phyloP scores from a whole-genome alignment of 805 yeast genomes.

The Wickerhamiella galacta region DNA sequence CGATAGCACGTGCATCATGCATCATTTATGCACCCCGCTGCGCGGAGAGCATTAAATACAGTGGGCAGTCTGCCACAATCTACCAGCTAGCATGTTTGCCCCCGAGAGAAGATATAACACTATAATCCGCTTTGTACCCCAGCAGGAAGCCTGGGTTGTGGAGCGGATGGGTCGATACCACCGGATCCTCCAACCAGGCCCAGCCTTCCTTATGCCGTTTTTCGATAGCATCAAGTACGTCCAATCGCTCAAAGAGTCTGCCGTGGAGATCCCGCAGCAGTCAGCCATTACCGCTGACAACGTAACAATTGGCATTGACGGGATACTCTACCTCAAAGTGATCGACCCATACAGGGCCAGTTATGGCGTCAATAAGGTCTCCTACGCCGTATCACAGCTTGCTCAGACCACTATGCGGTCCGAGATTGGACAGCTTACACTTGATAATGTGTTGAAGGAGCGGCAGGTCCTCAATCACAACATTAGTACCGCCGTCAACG shows the following conservation, averaged over 20 bases:
- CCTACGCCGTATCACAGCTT: constrained; percentile 61
- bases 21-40: too few relatives aligned
- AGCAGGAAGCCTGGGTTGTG: constrained; percentile 74
- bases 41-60: too few relatives aligned
- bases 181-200: constrained; percentile 49
- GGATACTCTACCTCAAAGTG: constrained; percentile 58
- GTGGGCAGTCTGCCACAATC: too few relatives aligned
- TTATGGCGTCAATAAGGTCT: constrained; percentile 71
- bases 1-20: too few relatives aligned
- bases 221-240: constrained; percentile 61
- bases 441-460: constrained; percentile 59
- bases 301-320: constrained; percentile 66
- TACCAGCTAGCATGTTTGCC: too few relatives aligned
- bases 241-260: constrained; percentile 61
- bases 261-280: constrained; percentile 68
- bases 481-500: constrained; percentile 57
- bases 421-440: constrained; percentile 62
- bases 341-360: constrained; percentile 68
- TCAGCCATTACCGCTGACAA: constrained; percentile 71
- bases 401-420: constrained; percentile 81
- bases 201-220: constrained; percentile 52
- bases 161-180: constrained; percentile 76
- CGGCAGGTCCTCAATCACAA: constrained; percentile 53
- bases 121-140: constrained; percentile 60
- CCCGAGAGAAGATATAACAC: too few relatives aligned